A percentile compares a stretch with the other conserved stretches of the same genome.
Conservation (phyloP, 176 grass and related monocot genomes). For the Canna indica region DNA sequence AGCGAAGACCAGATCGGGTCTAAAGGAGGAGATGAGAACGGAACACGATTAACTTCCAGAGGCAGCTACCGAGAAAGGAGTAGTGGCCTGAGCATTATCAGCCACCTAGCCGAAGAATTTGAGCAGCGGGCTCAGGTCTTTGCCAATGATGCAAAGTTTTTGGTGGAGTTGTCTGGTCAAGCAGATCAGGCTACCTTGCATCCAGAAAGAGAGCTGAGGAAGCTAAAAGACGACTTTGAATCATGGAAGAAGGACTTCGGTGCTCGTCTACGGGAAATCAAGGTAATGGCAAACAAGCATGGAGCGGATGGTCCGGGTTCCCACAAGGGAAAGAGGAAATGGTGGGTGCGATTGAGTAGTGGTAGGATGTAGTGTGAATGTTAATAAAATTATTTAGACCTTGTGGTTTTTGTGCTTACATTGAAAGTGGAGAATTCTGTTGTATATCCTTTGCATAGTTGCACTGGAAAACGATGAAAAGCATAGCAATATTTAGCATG, state of each 20-base stretch:
- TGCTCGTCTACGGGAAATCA: slow-evolving; percentile 59
- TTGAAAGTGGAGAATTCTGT: no score
- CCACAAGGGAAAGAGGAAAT: slow-evolving; percentile 59
- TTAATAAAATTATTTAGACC: no score
- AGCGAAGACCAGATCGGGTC: slow-evolving; percentile 23
- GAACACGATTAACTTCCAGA: slow-evolving; percentile 32
- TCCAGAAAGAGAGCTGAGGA: slow-evolving; percentile 69
- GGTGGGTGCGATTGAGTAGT: slow-evolving; percentile 82
- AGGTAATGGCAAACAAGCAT: slow-evolving; percentile 77
- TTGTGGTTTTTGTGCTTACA: no score
- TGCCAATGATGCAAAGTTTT: slow-evolving; percentile 62
- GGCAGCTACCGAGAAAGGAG: slow-evolving; percentile 46
- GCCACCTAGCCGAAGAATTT: slow-evolving; percentile 52
- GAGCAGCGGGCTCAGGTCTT: slow-evolving; percentile 81
- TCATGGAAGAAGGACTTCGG: slow-evolving; percentile 80
- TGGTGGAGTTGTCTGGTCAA: slow-evolving; percentile 82
- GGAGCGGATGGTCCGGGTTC: slow-evolving; percentile 40
- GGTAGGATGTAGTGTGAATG: slow-evolving; percentile 39
- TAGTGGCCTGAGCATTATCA: slow-evolving; percentile 42
- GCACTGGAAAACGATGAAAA: no score
- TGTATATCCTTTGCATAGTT: no score
- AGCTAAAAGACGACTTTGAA: slow-evolving; percentile 76
- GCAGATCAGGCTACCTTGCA: slow-evolving; percentile 65
- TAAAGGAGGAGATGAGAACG: slow-evolving; percentile 25
- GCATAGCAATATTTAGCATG: no score